Evolutionary conservation across 1,139 yeast species (phyloP), one percentile per base, ranked within the genome.

Genomic region (Geotrichum europaeum): DNA sequence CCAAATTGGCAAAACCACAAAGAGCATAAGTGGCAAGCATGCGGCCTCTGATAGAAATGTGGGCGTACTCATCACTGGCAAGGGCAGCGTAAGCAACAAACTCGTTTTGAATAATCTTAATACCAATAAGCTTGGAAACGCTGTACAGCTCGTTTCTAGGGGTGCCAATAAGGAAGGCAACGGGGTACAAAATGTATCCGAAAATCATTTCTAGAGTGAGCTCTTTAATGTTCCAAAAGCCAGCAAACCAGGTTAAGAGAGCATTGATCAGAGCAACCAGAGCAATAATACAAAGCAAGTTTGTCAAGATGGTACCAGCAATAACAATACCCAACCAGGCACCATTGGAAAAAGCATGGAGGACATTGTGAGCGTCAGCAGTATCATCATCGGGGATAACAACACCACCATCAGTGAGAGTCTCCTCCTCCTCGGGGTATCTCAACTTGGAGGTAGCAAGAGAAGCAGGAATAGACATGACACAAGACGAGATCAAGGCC

Each of bases 391-490:
- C 80, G 5, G 84, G 81, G 62, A 82, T 73, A 25, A 79, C 77
- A 49, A 81, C 78, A 60, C 74, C 75, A 55, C 86, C 85, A 60
- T 78, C 72, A 28, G 87, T 79, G 51, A 84, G 67, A 1, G 87
- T 79, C 63, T 76, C 79, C 66, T 84, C 87, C 22, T 82, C 79
- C 70, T 84, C 89, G 18, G 89, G 89, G 66, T 75, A 77, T 71
- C 88, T 79, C 66, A 84, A 76, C 70, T 84, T 84, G 20, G 88
- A 83, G 30, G 84, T 81, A 10, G 87, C 86, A 63, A 84, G 75
- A 10, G 87, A 81, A 36, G 86, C 86, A 6, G 89, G 89, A 69
- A 84, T 84, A 1, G 87, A 84, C 89, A 84, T 84, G 63, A 84
- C 86, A 78, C 88, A 84, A 32, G 87, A 82, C 24, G 86, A 81